A percentile compares a stretch with the other conserved stretches of the same genome.
These are phyloP conservation scores for Cladophialophora exuberans DNA, from an alignment of 2,329 filamentous ascomycete species.

Conservation along the genomic window DNA sequence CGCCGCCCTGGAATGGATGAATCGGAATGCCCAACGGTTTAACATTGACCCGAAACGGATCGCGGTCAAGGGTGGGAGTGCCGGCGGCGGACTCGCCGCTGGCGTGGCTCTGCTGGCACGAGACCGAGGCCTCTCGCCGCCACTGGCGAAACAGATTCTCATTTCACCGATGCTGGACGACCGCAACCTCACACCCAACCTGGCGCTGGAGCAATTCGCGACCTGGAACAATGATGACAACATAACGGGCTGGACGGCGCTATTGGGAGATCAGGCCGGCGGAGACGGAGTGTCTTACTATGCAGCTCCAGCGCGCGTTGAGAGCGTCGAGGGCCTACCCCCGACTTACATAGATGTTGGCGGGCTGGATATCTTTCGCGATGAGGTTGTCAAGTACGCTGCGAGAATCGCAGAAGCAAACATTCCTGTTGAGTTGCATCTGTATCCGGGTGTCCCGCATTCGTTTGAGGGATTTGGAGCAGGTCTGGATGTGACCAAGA, in stretches of 20 bases:
- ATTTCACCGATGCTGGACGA: conserved; percentile 55
- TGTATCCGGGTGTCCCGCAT: conserved; percentile 49
- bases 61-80: conserved; percentile 48
- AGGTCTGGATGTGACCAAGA: too few species aligned
- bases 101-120: conserved; percentile 44
- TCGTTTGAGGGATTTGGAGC: conserved; percentile 44
- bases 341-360: conserved; percentile 51
- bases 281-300: conserved; percentile 34
- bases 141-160: conserved; percentile 47
- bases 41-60: conserved; percentile 46
- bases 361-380: conserved; percentile 48
- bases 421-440: conserved; percentile 47
- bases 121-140: conserved; percentile 38
- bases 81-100: conserved; percentile 48
- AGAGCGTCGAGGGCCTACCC: conserved; percentile 44
- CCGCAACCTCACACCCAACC: conserved; percentile 36
- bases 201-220: conserved; percentile 39
- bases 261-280: conserved; percentile 33
- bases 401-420: conserved; percentile 43
- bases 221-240: conserved; percentile 46
- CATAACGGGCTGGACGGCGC: conserved; percentile 41
- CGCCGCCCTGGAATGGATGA: conserved; percentile 42
- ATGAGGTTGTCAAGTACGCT: conserved; percentile 48
- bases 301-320: conserved; percentile 43
- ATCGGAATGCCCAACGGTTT: conserved; percentile 41